Evolutionary conservation across 805 yeast species (phyloP), one percentile per base, ranked within the genome.

Genomic region (Teunomyces aglyptinius): DNA sequence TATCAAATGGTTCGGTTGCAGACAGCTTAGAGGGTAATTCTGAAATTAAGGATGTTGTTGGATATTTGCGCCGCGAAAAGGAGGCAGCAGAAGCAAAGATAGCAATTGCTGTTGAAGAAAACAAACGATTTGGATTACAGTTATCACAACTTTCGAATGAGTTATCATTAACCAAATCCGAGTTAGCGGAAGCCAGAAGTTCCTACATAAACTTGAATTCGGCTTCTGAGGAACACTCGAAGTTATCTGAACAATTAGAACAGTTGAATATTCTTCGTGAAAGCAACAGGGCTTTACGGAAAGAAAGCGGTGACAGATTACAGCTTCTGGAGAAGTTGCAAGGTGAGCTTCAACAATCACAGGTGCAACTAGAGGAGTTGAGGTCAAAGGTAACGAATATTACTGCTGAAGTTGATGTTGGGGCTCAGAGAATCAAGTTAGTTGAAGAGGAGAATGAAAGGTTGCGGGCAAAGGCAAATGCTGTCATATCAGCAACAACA

Each of bases 1-100:
- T 45, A 56, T 51, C 46, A 49, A 65, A 65, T 50, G 59, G 41
- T 19, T 10, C 19, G 4, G 6, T 11, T 29, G 13, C 3, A 4
- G 16, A 29, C 20, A 41, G 55, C 28, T 55, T 56, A 40, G 26
- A 32, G 11, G 38, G 55, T 20, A 39, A 15, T n/a, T 33, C 31
- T 18, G 46, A 43, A 6, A 33, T 52, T 6, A 63, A 63, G 43
- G 83, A 83, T 51, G 75, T 89, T 22, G 67, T 89, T 29, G 60
- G 74, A 1, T 83, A 77, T 55, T 68, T 89, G 47, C 83, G 91
- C 39, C 81, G 85, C 50, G 95, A 88, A 53, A 86, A 84, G 56
- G 96, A 89, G 51, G 71, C 83, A 4, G 73, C 83, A 1, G 84
- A 81, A 41, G 76, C 82, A 6, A 86, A 83, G 54, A 67, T 57